Evolutionary conservation across 805 yeast genomes (phyloP).

Genomic region (Wickerhamiella nectarea): DNA sequence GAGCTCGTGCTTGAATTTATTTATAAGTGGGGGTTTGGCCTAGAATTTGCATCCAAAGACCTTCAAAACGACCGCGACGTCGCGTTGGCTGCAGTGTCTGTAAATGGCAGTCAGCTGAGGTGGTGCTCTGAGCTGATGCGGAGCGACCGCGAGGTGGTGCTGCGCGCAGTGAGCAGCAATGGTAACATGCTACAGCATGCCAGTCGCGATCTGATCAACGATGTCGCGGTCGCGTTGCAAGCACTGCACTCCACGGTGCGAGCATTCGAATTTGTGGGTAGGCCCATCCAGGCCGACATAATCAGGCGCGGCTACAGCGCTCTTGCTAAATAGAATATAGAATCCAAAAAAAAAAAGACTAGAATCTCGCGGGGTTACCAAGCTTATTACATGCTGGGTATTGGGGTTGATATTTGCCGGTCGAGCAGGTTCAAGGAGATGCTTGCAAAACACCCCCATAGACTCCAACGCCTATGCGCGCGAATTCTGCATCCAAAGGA

Average conservation of each 20-base stretch:
- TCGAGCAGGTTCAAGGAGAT: slow-evolving; percentile 35
- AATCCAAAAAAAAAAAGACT: no score
- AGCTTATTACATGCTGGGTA: slow-evolving; percentile 28
- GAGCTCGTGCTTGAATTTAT: neutral
- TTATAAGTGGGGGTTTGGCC: neutral
- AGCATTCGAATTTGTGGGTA: neutral
- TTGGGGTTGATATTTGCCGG: slow-evolving; percentile 46
- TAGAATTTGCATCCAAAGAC: neutral
- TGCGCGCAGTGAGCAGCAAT: neutral
- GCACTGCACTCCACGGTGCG: neutral
- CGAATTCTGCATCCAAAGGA: slow-evolving; percentile 42
- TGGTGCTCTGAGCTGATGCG: neutral
- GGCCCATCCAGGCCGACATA: neutral
- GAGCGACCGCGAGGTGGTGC: neutral
- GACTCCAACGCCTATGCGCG: slow-evolving; percentile 29
- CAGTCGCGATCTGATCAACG: neutral
- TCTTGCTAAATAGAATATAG: neutral
- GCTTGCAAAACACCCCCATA: slow-evolving; percentile 27
- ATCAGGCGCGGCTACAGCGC: neutral
- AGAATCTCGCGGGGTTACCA: no score
- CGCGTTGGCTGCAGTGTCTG: neutral
- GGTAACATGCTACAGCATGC: neutral
- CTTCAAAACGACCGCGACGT: neutral
- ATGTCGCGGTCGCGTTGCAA: neutral
- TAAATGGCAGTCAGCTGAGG: neutral